Percentiles rank a stretch among this genome's conserved stretches.
phyloP scores from a whole-genome alignment of 495 filamentous ascomycete species.

The Xylaria venustula region DNA sequence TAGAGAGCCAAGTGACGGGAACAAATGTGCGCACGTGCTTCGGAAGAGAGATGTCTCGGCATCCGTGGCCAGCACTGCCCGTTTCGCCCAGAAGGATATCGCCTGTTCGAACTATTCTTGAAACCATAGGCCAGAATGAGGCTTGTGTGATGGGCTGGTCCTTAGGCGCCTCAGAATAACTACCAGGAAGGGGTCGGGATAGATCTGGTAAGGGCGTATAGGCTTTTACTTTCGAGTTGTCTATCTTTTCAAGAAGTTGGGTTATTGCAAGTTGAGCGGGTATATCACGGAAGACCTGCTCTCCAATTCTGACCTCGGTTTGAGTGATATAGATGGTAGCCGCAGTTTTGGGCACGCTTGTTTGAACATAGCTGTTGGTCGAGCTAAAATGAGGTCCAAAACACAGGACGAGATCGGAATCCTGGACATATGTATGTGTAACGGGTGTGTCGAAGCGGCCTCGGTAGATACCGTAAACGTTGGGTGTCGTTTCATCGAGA shows the following conservation, averaged over 20 bases:
- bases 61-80: slow-evolving; percentile 75
- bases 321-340: slow-evolving; percentile 3
- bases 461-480: slow-evolving; percentile 74
- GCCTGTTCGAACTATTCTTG: slow-evolving; percentile 62
- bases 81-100: slow-evolving; percentile 77
- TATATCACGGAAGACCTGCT: slow-evolving; percentile 10
- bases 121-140: slow-evolving; percentile 72
- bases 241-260: slow-evolving; percentile 4
- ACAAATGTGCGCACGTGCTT: slow-evolving; percentile 62
- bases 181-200: background rate
- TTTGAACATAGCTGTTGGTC: slow-evolving; percentile 36
- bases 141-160: slow-evolving; percentile 60
- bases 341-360: slow-evolving; percentile 27
- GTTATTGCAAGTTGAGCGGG: background rate
- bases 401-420: slow-evolving; percentile 68
- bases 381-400: slow-evolving; percentile 55
- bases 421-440: slow-evolving; percentile 63
- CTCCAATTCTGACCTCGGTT: slow-evolving; percentile 9
- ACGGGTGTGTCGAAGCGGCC: slow-evolving; percentile 64
- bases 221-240: background rate
- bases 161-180: background rate
- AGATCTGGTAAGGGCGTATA: background rate
- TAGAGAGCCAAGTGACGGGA: slow-evolving; percentile 75
- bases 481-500: slow-evolving; percentile 64
- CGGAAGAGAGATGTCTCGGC: slow-evolving; percentile 71